Conservation (phyloP, 1,284 basidiomycete genomes). For the Agroathelia rolfsii region DNA sequence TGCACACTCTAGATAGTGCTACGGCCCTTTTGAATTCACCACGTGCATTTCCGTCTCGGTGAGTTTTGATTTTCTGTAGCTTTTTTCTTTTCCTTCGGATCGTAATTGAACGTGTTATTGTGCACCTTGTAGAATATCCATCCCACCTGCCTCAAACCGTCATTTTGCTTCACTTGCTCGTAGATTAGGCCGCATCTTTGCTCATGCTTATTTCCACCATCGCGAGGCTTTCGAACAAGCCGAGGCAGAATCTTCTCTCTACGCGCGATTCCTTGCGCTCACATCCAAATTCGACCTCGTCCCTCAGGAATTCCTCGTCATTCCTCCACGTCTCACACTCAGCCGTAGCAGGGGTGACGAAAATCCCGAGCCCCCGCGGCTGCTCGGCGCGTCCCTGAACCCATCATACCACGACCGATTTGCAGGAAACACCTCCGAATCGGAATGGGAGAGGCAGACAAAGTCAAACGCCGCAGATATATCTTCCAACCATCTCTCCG, state of each 20-base stretch:
- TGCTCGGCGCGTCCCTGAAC: constrained; percentile 36
- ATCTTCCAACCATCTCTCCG: too few species aligned
- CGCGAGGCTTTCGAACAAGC: constrained; percentile 85
- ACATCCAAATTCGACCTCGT: constrained; percentile 79
- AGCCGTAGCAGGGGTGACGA: constrained; percentile 20
- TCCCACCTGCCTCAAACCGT: constrained; percentile 71
- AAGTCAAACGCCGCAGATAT: too few species aligned
- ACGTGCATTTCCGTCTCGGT: constrained; percentile 86
- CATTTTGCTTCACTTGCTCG: constrained; percentile 85
- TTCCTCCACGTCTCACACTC: constrained; percentile 36
- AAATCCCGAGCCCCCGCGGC: constrained; percentile 34
- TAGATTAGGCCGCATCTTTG: constrained; percentile 89
- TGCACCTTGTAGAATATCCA: constrained; percentile 46
- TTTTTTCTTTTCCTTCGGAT: too few species aligned
- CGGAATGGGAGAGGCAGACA: constrained; percentile 1
- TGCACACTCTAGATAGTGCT: constrained; percentile 90
- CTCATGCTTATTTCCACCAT: constrained; percentile 92
- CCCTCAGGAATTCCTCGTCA: constrained; percentile 72
- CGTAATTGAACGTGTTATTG: background rate
- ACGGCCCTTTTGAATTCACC: constrained; percentile 90
- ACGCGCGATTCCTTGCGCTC: constrained; percentile 83
- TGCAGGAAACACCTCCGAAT: constrained; percentile 7
- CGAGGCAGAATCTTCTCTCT: constrained; percentile 85
- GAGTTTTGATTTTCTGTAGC: too few species aligned
- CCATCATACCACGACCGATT: constrained; percentile 16